Conservation (phyloP, 768 basidiomycete species). For the Pleurotus tuber-regium region DNA sequence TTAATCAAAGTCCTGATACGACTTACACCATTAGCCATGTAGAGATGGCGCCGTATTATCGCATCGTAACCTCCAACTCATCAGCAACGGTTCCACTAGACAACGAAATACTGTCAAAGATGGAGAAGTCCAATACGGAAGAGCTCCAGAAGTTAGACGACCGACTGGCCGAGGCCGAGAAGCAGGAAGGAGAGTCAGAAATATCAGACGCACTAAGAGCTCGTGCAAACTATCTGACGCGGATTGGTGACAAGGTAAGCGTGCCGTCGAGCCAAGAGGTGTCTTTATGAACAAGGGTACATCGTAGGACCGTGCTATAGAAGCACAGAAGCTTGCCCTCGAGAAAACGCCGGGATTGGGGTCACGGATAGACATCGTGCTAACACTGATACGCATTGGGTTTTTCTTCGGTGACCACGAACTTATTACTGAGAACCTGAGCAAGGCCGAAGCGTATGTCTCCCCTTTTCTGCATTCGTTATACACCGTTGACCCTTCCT, state of each 20-base stretch:
- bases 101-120: slow-evolving; percentile 45
- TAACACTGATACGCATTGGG: slow-evolving; percentile 85
- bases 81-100: slow-evolving; percentile 48
- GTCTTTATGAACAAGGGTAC: not conserved
- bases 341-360: slow-evolving; percentile 93
- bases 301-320: slow-evolving; percentile 71
- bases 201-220: slow-evolving; percentile 86
- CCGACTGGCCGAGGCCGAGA: slow-evolving; percentile 80
- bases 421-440: slow-evolving; percentile 68
- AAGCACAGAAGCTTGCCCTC: slow-evolving; percentile 79
- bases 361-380: slow-evolving; percentile 87
- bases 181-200: slow-evolving; percentile 91
- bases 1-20: not conserved
- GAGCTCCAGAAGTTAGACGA: slow-evolving; percentile 75
- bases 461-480: not conserved
- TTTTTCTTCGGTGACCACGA: slow-evolving; percentile 84
- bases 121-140: slow-evolving; percentile 70
- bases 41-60: slow-evolving; percentile 92
- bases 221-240: slow-evolving; percentile 80
- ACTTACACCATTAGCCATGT: not conserved
- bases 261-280: slow-evolving; percentile 28
- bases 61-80: slow-evolving; percentile 48
- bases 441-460: slow-evolving; percentile 78
- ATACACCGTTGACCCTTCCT: not conserved
- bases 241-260: slow-evolving; percentile 79